phyloP scores from a whole-genome alignment of 352 stramenopile genomes.

The Phytophthora tubulina region DNA sequence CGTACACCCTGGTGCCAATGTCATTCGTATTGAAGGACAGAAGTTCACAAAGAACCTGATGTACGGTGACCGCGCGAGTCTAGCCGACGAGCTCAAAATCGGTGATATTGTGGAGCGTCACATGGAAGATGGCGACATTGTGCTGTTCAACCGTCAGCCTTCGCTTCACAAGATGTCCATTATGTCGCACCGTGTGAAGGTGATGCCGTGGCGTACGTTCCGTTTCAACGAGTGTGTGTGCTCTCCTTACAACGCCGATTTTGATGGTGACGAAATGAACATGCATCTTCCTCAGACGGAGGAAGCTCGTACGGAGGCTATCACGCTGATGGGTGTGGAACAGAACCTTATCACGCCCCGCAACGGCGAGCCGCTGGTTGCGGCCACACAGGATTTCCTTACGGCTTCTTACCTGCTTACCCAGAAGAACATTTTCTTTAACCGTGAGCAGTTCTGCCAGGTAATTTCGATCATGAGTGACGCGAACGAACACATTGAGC shows the following conservation, averaged over 20 bases:
- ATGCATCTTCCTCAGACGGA: constrained; percentile 99
- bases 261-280: constrained; percentile 99
- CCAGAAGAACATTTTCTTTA: constrained; percentile 99
- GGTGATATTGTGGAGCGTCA: constrained; percentile 99
- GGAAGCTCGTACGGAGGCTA: constrained; percentile 97
- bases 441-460: constrained; percentile 96
- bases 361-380: constrained; percentile 98
- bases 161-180: constrained; percentile 99
- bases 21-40: constrained; percentile 87
- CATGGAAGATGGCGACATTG: constrained; percentile 99
- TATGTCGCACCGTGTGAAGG: constrained; percentile 94
- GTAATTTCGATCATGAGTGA: constrained; percentile 96
- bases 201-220: constrained; percentile 99
- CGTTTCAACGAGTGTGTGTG: constrained; percentile 99
- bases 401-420: constrained; percentile 98
- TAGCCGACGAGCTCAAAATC: constrained; percentile 95
- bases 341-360: constrained; percentile 98
- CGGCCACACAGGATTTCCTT: constrained; percentile 99
- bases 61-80: constrained; percentile 95
- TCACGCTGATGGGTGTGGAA: constrained; percentile 97
- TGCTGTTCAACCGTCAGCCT: constrained; percentile 99
- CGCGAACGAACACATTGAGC: constrained; percentile 95
- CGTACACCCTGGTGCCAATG: constrained; percentile 97
- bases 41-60: constrained; percentile 93
- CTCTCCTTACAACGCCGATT: constrained; percentile 99